These are phyloP conservation scores for Silene conica DNA, from an alignment of 148 eudicot species.

Conservation along the genomic window DNA sequence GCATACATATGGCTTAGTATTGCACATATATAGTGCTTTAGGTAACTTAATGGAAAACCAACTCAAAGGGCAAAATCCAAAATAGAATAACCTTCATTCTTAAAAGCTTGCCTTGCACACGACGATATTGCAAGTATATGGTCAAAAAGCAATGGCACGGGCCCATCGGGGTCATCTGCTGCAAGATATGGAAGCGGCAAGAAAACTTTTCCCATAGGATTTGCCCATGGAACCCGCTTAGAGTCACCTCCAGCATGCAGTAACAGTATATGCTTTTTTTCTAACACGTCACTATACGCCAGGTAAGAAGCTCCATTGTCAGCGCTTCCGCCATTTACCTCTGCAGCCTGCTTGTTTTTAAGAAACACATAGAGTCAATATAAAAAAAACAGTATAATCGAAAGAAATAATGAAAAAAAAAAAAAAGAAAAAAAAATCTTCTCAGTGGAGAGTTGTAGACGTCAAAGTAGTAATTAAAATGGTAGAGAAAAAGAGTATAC, in stretches of 20 bases:
- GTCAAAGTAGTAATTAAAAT: neutral
- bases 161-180: constrained; percentile 91
- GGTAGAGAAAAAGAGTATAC: neutral
- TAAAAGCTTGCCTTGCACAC: constrained; percentile 94
- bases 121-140: constrained; percentile 97
- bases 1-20: neutral
- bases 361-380: neutral
- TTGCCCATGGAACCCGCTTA: constrained; percentile 99
- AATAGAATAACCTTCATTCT: constrained; percentile 61
- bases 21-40: neutral
- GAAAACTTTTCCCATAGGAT: constrained; percentile 99
- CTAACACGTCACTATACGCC: constrained; percentile 44
- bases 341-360: constrained; percentile 38
- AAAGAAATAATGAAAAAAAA: neutral
- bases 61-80: constrained; percentile 3
- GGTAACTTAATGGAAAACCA: neutral
- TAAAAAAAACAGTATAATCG: neutral
- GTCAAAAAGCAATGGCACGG: constrained; percentile 96
- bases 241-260: constrained; percentile 99
- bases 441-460: neutral
- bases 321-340: constrained; percentile 26
- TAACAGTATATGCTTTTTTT: constrained; percentile 69
- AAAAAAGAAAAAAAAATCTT: neutral
- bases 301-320: constrained; percentile 34
- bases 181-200: constrained; percentile 97